These are phyloP conservation scores for Russula sp. DNA, from an alignment of 768 basidiomycete species.

Conservation along the genomic window DNA sequence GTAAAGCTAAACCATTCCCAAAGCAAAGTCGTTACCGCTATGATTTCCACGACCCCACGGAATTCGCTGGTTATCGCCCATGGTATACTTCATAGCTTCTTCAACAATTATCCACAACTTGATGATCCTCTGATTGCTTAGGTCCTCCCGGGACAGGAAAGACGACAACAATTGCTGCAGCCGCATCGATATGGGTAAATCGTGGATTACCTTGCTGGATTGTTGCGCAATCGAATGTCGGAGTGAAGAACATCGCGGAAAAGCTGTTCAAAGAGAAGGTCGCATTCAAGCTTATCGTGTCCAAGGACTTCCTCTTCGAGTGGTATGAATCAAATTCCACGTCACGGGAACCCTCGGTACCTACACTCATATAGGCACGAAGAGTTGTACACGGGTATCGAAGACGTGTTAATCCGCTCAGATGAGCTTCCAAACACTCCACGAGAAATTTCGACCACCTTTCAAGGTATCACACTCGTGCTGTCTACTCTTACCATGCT, in stretches of 20 bases:
- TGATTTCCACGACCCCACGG: background rate
- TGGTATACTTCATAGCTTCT: background rate
- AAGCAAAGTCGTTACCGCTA: conserved; percentile 4
- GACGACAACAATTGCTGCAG: conserved; percentile 19
- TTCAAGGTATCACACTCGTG: conserved; percentile 34
- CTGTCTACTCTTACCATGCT: conserved; percentile 48
- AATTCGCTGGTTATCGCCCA: conserved; percentile 17
- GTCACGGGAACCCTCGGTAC: background rate
- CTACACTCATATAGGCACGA: conserved; percentile 41
- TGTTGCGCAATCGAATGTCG: conserved; percentile 76
- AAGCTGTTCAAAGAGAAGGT: conserved; percentile 52
- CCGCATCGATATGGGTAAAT: conserved; percentile 11
- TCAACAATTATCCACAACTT: background rate
- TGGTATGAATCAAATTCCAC: conserved; percentile 25
- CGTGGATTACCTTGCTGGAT: conserved; percentile 47
- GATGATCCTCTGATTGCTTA: background rate
- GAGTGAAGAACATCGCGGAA: conserved; percentile 80
- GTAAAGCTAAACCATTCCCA: conserved; percentile 10
- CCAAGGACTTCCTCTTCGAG: conserved; percentile 28
- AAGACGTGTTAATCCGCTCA: conserved; percentile 35
- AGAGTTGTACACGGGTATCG: conserved; percentile 37
- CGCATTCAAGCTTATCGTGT: conserved; percentile 48
- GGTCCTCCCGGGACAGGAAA: conserved; percentile 21
- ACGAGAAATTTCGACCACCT: conserved; percentile 25
- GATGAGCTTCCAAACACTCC: conserved; percentile 35